phyloP scores from a whole-genome alignment of 257 asterid genomes.

The Solanum piurae region DNA sequence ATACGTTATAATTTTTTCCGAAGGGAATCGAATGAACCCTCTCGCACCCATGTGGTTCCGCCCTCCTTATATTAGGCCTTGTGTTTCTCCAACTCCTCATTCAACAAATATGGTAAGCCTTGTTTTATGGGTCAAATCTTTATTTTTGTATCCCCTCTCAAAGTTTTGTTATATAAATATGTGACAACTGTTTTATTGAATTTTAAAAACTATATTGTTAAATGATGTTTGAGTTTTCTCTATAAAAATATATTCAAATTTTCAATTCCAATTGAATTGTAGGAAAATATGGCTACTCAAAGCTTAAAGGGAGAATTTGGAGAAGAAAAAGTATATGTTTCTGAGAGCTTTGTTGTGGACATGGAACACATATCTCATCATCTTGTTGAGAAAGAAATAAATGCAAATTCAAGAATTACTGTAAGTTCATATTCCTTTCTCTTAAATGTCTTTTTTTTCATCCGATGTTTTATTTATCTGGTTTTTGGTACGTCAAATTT shows the following conservation, averaged over 20 bases:
- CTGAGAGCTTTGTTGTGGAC: conserved; percentile 8
- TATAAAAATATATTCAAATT: background rate
- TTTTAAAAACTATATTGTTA: background rate
- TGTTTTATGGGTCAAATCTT: background rate
- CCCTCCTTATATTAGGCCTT: background rate
- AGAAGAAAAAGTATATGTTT: conserved; percentile 1
- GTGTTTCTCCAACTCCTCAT: background rate
- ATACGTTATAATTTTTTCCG: background rate
- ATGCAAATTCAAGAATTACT: conserved; percentile 47
- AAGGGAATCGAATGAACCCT: background rate
- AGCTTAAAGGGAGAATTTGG: conserved; percentile 15
- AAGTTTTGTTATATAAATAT: background rate
- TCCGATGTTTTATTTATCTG: no score
- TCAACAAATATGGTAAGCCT: background rate
- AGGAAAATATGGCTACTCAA: conserved; percentile 29
- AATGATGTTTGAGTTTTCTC: background rate
- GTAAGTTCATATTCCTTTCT: conserved; percentile 20
- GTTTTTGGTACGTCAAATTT: background rate
- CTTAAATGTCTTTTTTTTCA: background rate
- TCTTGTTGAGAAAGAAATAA: conserved; percentile 32
- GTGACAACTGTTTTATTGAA: background rate
- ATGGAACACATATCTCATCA: conserved; percentile 56
- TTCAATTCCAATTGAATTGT: background rate
- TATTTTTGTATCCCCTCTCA: background rate
- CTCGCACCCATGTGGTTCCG: background rate